Evolutionary conservation across 2,329 filamentous ascomycete species (phyloP), one percentile per base, ranked within the genome.

Genomic region (Tolypocladium inflatum): DNA sequence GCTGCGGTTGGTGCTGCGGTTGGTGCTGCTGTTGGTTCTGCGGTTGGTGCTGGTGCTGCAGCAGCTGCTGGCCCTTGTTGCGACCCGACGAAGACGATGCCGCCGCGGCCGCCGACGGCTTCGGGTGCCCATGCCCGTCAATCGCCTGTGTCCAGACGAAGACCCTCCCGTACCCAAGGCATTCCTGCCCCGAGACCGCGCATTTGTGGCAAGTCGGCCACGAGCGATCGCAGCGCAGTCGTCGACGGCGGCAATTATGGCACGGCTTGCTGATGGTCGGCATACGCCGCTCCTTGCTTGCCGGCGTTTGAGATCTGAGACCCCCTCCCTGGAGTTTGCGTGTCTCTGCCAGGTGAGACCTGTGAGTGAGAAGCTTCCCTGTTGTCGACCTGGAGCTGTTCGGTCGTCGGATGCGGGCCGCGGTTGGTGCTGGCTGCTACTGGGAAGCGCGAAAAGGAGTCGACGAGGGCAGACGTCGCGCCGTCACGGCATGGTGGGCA

Each of bases 181-280:
- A 87, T 63, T 81, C 75, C 67, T 81, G 74, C 35, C 81, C 81
- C 48, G 78, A 74, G 63, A 73, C 75, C 57, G 73, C 70, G 68
- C 83, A 86, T 72, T 86, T 86, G 64, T 80, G 77, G 68, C 84
- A 86, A 59, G 71, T 74, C 33, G 83, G 83, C 55, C 79, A 71
- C 39, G 83, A 85, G 60, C 80, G 77, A 70, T 87, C 84, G 69
- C 84, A 87, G 65, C 82, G 81, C 68, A 83, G 77, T 63, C 84
- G 79, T 66, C 78, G 78, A 58, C 78, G 79, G 60, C 82, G 81
- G 70, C 83, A 86, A 71, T 84, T 85, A 70, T 86, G 81, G 69
- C 83, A 86, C 60, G 79, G 66, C 65, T 76, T 79, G 65, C 65
- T 68, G 65, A 68, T 68, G 68, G 63, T 70, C 64, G 67, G 68